Conservation (phyloP, 2,329 filamentous ascomycete species). For the Aureobasidium namibiae region DNA sequence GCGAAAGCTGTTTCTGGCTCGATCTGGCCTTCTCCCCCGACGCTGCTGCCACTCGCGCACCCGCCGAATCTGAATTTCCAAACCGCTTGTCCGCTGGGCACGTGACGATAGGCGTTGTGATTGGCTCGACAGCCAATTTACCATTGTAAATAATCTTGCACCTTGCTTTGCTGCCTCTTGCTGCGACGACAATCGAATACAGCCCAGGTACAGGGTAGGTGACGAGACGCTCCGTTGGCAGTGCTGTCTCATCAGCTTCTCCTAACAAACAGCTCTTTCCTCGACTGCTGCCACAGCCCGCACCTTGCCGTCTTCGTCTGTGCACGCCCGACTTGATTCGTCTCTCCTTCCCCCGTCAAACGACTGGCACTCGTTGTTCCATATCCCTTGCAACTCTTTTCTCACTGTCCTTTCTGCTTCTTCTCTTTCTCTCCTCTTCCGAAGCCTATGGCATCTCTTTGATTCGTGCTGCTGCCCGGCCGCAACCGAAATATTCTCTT, state of each 20-base stretch:
- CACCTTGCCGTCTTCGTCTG: slow-evolving; percentile 10
- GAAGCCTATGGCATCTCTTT: slow-evolving; percentile 8
- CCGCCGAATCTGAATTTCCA: neutral
- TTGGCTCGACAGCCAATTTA: slow-evolving; percentile 7
- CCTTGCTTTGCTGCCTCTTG: slow-evolving; percentile 10
- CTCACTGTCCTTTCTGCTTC: slow-evolving; percentile 2
- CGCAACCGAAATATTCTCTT: neutral
- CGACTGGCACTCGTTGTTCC: neutral
- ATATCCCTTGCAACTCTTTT: slow-evolving; percentile 12
- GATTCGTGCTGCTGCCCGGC: neutral
- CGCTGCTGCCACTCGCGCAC: neutral
- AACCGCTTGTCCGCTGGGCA: neutral
- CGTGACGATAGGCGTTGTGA: slow-evolving; percentile 9
- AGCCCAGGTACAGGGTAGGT: neutral
- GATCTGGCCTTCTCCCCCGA: neutral
- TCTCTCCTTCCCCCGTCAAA: slow-evolving; percentile 12
- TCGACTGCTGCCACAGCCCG: neutral
- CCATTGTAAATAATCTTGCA: slow-evolving; percentile 13
- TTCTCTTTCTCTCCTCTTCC: neutral
- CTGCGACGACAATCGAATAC: slow-evolving; percentile 6
- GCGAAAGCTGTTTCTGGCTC: neutral
- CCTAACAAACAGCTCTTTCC: neutral
- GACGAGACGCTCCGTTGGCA: slow-evolving; percentile 6
- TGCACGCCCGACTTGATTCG: slow-evolving; percentile 5
- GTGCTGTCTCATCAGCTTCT: neutral